Conservation (phyloP, 2,329 filamentous ascomycete species). For the Monilinia polystroma region DNA sequence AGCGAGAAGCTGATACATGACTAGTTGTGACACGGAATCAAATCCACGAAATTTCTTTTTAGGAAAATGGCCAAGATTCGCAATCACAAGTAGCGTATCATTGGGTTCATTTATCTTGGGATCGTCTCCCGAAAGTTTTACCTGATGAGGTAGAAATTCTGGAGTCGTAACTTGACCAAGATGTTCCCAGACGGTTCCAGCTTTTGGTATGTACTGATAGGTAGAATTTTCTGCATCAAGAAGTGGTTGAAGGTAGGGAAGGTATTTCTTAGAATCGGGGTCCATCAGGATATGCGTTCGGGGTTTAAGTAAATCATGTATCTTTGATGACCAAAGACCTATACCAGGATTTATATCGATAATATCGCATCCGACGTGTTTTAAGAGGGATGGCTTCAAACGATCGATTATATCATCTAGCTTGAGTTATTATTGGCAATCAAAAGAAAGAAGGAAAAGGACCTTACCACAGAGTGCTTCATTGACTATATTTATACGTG, state of each 20-base stretch:
- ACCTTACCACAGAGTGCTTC: constrained; percentile 47
- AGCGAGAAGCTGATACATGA: constrained; percentile 61
- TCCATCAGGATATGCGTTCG: constrained; percentile 84
- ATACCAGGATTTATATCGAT: constrained; percentile 82
- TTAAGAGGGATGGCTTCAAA: constrained; percentile 65
- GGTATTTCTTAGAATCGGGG: constrained; percentile 58
- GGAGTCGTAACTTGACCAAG: constrained; percentile 54
- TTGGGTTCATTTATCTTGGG: constrained; percentile 55
- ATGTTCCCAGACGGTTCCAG: constrained; percentile 60
- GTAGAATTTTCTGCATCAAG: constrained; percentile 48
- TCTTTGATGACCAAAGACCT: constrained; percentile 74
- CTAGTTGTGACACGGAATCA: constrained; percentile 55
- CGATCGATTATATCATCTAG: constrained; percentile 53
- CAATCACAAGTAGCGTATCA: constrained; percentile 69
- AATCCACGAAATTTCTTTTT: constrained; percentile 52
- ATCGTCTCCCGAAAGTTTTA: constrained; percentile 39
- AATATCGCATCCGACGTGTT: constrained; percentile 76
- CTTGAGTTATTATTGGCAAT: background rate
- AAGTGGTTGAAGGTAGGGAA: constrained; percentile 60
- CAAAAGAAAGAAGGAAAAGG: background rate
- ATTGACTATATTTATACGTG: constrained; percentile 54
- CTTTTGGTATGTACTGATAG: constrained; percentile 53
- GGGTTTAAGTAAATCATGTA: constrained; percentile 74
- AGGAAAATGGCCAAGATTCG: constrained; percentile 60
- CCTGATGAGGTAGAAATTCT: constrained; percentile 56